Evolutionary conservation across 2,329 filamentous ascomycete genomes (phyloP).

Genomic region (Didymellaceae sp.): DNA sequence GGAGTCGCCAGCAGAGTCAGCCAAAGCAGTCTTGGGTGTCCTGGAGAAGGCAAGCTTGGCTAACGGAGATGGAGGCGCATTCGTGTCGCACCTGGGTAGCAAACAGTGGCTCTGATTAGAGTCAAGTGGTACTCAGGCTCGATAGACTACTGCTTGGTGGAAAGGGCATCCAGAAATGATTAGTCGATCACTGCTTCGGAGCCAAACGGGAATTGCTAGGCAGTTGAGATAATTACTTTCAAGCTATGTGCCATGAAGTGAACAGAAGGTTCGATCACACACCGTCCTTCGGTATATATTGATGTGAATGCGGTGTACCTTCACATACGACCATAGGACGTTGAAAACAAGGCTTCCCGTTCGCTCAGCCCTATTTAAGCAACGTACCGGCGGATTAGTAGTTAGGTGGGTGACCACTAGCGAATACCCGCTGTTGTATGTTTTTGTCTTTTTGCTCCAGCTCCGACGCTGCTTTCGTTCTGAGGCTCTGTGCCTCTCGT

Average conservation of each 20-base stretch:
- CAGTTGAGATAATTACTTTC: no score
- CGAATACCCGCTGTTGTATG: background rate
- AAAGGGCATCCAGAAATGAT: no score
- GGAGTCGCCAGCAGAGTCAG: background rate
- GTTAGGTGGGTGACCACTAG: background rate
- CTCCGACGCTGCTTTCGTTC: background rate
- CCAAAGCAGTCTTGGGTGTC: background rate
- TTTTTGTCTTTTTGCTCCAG: background rate
- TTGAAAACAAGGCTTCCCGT: background rate
- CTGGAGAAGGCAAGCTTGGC: background rate
- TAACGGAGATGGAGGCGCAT: background rate
- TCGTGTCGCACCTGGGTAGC: background rate
- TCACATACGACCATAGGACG: background rate
- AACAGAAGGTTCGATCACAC: no score
- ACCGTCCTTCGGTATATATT: no score
- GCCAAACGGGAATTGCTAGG: no score
- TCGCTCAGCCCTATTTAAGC: background rate
- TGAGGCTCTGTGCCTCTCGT: background rate
- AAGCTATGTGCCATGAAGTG: no score
- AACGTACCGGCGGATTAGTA: background rate
- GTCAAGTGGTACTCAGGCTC: no score
- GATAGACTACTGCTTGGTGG: no score
- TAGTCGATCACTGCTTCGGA: no score
- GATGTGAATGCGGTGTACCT: background rate
- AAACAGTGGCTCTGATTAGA: background rate